Conservation (phyloP, 2,329 filamentous ascomycete genomes). For the Decorospora gaudefroyi region DNA sequence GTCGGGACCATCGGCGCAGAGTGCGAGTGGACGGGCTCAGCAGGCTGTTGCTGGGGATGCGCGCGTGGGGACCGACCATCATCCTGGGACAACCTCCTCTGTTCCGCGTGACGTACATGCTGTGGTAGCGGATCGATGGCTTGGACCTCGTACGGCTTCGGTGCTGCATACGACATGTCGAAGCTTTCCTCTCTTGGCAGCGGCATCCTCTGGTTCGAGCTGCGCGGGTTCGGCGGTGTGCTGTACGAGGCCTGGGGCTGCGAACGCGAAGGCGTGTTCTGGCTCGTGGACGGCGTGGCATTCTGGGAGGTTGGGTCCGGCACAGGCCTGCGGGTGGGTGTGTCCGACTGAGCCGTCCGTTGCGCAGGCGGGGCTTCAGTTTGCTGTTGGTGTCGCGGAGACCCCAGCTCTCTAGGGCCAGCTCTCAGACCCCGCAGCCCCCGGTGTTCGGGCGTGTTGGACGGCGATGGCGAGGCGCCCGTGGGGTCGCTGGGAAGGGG, state of each 20-base stretch:
- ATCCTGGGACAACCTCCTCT: slow-evolving; percentile 32
- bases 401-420: slow-evolving; percentile 43
- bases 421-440: slow-evolving; percentile 37
- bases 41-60: slow-evolving; percentile 31
- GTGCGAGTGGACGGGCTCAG: slow-evolving; percentile 50
- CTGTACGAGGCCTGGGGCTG: slow-evolving; percentile 30
- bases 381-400: slow-evolving; percentile 39
- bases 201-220: slow-evolving; percentile 25
- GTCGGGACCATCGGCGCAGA: slow-evolving; percentile 52
- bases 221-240: slow-evolving; percentile 32
- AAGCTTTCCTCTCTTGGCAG: slow-evolving; percentile 32
- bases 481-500: slow-evolving; percentile 82
- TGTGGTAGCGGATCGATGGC: slow-evolving; percentile 36
- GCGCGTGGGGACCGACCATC: slow-evolving; percentile 32
- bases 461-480: slow-evolving; percentile 49
- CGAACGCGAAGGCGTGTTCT: slow-evolving; percentile 35
- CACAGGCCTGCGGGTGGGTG: slow-evolving; percentile 36
- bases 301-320: slow-evolving; percentile 34
- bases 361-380: slow-evolving; percentile 29
- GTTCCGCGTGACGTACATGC: slow-evolving; percentile 27
- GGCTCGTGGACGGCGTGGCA: slow-evolving; percentile 24
- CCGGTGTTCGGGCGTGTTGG: slow-evolving; percentile 38
- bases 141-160: slow-evolving; percentile 45
- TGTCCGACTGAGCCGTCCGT: slow-evolving; percentile 28
- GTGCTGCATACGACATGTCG: slow-evolving; percentile 46